Evolutionary conservation across 352 stramenopile genomes (phyloP).

Genomic region (Globisporangium irregulare): DNA sequence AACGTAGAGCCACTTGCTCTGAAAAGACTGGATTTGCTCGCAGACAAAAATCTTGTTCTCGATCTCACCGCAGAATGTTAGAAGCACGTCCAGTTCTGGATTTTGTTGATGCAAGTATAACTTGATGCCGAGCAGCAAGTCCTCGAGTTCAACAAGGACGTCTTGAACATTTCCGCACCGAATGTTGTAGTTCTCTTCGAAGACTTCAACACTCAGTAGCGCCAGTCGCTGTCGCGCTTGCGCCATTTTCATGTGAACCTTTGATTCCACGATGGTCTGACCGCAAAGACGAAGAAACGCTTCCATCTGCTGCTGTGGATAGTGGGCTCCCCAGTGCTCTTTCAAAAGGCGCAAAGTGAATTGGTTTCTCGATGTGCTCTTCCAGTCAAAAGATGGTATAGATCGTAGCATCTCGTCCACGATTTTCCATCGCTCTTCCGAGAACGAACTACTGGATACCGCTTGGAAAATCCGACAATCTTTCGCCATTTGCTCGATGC

Average conservation of each 20-base stretch:
- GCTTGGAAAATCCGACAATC: conserved; percentile 53
- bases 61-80: conserved; percentile 31
- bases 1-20: conserved; percentile 38
- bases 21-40: conserved; percentile 35
- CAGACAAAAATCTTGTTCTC: conserved; percentile 32
- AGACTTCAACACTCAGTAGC: conserved; percentile 28
- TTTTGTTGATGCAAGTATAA: conserved; percentile 43
- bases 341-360: conserved; percentile 29
- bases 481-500: conserved; percentile 41
- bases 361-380: background rate
- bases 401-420: conserved; percentile 15
- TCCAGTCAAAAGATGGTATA: background rate
- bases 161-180: conserved; percentile 30
- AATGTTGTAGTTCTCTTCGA: conserved; percentile 41
- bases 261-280: conserved; percentile 52
- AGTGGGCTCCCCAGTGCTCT: conserved; percentile 17
- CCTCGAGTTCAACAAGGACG: conserved; percentile 31
- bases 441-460: conserved; percentile 37
- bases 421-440: conserved; percentile 33
- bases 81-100: conserved; percentile 31
- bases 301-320: background rate
- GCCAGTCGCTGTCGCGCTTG: conserved; percentile 28
- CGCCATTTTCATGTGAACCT: conserved; percentile 35
- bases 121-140: conserved; percentile 31
- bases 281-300: conserved; percentile 40